Base-by-base conservation (phyloP, 2,329 filamentous ascomycete species). In the Colletotrichum plurivorum region DNA sequence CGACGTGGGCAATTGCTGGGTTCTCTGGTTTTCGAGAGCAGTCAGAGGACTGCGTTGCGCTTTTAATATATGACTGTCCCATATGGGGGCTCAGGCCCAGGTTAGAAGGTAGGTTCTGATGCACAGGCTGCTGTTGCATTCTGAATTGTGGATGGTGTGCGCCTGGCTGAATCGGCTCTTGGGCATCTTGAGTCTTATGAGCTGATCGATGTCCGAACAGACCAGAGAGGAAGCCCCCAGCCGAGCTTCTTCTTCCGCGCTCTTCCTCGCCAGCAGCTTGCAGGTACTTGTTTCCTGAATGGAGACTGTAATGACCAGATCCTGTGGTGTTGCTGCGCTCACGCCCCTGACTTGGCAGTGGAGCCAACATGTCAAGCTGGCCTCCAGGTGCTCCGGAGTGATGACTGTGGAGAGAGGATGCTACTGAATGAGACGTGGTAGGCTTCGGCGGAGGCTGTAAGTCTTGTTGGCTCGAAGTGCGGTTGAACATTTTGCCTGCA, bases 401-500 rank as follows among this genome's bases (percentile, higher is more conserved):
- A 3, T 70, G 71, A 8, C 67, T 69, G 5, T 72, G 73, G 15
- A 73, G 46, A 9, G 74, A 73, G 2, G 75, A 71, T n/a, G 71
- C 53, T 9, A 63, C 49, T 16, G 75, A 75, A 36, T 74, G 73
- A 15, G 72, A 69, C 10, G 72, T 73, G 6, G 69, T 71, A 5
- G 73, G 69, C 13, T 73, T 71, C 8, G 52, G 63, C 2, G 73
- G 51, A 3, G 52, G 25, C 18, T 59, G 67, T 36, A 68, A 52
- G n/a, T 74, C 73, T 4, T 74, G 71, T 36, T 73, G 72, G 16
- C 60, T 65, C 10, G 55, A 64, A 12, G 72, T 71, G 6, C 77
- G 74, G 12, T 73, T 73, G 56, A 81, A 76, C 48, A 79, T 36
- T 18, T 72, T 77, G 51, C 73, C 73, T 25, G 76, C 76, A 27